A percentile compares a stretch with the other conserved stretches of the same genome.
These are phyloP conservation scores for Calamus simplicifolius DNA, from an alignment of 176 grass and related monocot species.

Conservation along the genomic window DNA sequence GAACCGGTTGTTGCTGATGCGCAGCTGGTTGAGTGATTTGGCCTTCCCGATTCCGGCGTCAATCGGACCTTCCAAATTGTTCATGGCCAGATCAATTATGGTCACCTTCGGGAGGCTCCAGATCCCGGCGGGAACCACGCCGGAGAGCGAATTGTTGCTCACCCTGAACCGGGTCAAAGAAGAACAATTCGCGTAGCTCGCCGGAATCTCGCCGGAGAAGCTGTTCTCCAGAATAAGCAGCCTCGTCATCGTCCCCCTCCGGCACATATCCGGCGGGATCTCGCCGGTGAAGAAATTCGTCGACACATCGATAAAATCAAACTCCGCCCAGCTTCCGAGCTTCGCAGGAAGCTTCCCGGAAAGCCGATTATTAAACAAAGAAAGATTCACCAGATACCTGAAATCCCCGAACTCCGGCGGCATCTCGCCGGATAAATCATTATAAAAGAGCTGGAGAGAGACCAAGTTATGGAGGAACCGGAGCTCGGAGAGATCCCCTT, in stretches of 20 bases:
- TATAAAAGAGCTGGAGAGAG: slow-evolving; percentile 69
- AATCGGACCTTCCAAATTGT: slow-evolving; percentile 53
- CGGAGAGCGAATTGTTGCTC: slow-evolving; percentile 58
- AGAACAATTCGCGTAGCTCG: slow-evolving; percentile 48
- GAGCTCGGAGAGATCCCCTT: slow-evolving; percentile 57
- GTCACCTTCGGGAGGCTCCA: slow-evolving; percentile 50
- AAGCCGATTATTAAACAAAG: slow-evolving; percentile 60
- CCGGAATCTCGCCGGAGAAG: slow-evolving; percentile 62
- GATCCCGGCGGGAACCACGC: slow-evolving; percentile 58
- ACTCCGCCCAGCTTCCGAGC: slow-evolving; percentile 49
- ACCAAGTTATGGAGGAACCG: slow-evolving; percentile 38
- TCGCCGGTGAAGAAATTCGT: slow-evolving; percentile 55
- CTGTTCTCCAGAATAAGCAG: slow-evolving; percentile 76
- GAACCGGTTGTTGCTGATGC: slow-evolving; percentile 40
- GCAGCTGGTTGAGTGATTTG: slow-evolving; percentile 22
- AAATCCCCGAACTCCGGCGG: slow-evolving; percentile 64
- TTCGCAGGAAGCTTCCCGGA: slow-evolving; percentile 53
- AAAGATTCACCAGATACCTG: slow-evolving; percentile 69
- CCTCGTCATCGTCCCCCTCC: slow-evolving; percentile 45
- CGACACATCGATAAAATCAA: slow-evolving; percentile 90
- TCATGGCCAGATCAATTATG: slow-evolving; percentile 44
- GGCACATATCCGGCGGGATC: slow-evolving; percentile 89
- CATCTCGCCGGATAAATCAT: slow-evolving; percentile 50
- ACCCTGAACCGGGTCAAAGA: slow-evolving; percentile 49
- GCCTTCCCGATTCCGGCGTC: slow-evolving; percentile 33